Conservation (phyloP, 495 filamentous ascomycete species). For the Talaromyces liani region DNA sequence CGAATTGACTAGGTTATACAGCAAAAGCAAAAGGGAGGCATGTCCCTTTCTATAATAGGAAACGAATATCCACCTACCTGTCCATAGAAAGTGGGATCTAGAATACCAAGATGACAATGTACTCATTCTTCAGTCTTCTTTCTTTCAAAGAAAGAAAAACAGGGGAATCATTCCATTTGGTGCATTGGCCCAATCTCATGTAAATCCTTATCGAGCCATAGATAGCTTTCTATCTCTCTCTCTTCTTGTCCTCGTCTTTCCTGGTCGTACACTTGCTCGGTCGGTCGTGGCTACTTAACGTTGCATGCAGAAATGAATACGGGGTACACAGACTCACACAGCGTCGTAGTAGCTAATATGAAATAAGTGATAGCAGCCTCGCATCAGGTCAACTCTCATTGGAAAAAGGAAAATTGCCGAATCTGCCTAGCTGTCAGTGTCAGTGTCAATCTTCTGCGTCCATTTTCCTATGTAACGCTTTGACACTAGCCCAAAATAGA, state of each 20-base stretch:
- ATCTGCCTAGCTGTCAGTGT: not conserved
- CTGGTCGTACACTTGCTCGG: not conserved
- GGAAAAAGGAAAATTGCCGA: not conserved
- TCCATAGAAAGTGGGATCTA: not conserved
- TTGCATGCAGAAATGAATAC: conserved; percentile 2
- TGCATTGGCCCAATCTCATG: not conserved
- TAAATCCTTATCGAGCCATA: not conserved
- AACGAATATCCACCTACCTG: not conserved
- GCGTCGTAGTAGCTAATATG: not conserved
- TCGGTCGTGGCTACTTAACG: conserved; percentile 1
- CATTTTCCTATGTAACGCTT: not conserved
- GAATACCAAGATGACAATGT: not conserved
- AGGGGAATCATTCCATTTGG: not conserved
- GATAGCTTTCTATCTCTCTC: not conserved
- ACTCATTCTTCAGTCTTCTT: not conserved
- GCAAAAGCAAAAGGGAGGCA: not conserved
- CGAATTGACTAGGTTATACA: not conserved
- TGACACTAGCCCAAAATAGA: not conserved
- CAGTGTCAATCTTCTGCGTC: not conserved
- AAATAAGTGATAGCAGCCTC: not conserved
- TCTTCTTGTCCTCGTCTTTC: not conserved
- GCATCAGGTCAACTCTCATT: not conserved
- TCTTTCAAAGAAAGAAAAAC: not conserved
- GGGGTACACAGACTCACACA: conserved; percentile 5
- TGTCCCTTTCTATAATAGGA: not conserved